Evolutionary conservation across 768 basidiomycete species (phyloP), one percentile per base, ranked within the genome.

Genomic region (Fistulinella prunicolor): DNA sequence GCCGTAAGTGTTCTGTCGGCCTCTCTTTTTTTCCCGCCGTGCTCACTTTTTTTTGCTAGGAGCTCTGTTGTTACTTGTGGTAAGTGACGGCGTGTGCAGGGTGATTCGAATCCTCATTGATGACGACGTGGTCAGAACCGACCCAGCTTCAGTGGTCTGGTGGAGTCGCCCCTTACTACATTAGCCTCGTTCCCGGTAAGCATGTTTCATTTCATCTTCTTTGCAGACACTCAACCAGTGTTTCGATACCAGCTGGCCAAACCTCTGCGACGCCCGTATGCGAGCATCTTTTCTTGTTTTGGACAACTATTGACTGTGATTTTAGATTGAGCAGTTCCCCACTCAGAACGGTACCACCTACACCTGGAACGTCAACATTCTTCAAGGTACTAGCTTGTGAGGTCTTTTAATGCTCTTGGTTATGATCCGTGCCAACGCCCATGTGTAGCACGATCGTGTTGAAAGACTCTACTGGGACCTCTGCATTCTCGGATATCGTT

Each of bases 171-270:
- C 86, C 86, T 1, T 89, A 76, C 67, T 89, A 70, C 62, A 47
- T 87, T 42, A 70, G 78, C 9, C 54, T 85, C 43, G 55, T 85
- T 34, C 86, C 86, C 40, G 82, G 85, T 86, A 53, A 26, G 77
- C 54, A 0, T 0, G 1, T 0, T 0, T 3, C 6, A 21, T 29
- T 13, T 9, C 9, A 3, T 24, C 13, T 21, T 21, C 8, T 9
- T 4, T 6, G n/a, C 14, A 20, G 19, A 29, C 10, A 6, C 41
- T 26, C 16, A 23, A 42, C 12, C 16, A 34, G 22, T 13, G 16
- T n/a, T 4, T 28, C 50, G 24, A 38, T 17, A 41, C 19, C 53
- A 86, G 86, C 73, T 50, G 79, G 77, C 20, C 80, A 86, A 54
- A 53, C 75, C 0, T 38, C 65, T 17, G 81, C 79, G 1, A 5